These are phyloP conservation scores for Boletus reticulatus DNA, from an alignment of 768 basidiomycete species.

Conservation along the genomic window DNA sequence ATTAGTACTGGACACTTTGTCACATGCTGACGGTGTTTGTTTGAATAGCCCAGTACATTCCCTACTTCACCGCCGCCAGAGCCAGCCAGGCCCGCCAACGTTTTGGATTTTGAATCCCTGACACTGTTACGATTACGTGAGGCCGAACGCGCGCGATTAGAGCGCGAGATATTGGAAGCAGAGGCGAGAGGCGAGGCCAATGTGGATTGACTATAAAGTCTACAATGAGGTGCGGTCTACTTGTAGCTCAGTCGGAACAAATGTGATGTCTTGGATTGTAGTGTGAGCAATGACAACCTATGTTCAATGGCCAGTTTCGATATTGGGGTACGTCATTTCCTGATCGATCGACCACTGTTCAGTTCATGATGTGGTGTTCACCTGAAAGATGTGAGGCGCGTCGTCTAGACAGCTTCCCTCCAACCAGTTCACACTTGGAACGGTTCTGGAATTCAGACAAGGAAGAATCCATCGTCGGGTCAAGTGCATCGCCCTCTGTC, in stretches of 20 bases:
- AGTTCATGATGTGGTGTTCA: too few species aligned
- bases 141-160: slow-evolving; percentile 74
- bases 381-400: too few species aligned
- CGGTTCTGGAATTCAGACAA: too few species aligned
- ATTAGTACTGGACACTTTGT: not conserved
- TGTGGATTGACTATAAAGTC: not conserved
- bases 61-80: slow-evolving; percentile 16
- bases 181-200: slow-evolving; percentile 43
- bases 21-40: slow-evolving; percentile 5
- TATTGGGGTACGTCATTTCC: not conserved
- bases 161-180: slow-evolving; percentile 71
- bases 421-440: too few species aligned
- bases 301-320: not conserved
- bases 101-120: slow-evolving; percentile 74
- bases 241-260: slow-evolving; percentile 4
- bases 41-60: slow-evolving; percentile 18
- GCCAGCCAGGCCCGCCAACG: slow-evolving; percentile 31
- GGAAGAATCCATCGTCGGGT: too few species aligned
- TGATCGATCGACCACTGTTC: too few species aligned
- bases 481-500: too few species aligned
- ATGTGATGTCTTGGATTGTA: slow-evolving; percentile 3
- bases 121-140: slow-evolving; percentile 80
- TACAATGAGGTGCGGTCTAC: slow-evolving; percentile 11
- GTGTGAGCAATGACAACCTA: not conserved
- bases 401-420: too few species aligned